phyloP scores from a whole-genome alignment of 495 filamentous ascomycete species.

The Podospora anserina region DNA sequence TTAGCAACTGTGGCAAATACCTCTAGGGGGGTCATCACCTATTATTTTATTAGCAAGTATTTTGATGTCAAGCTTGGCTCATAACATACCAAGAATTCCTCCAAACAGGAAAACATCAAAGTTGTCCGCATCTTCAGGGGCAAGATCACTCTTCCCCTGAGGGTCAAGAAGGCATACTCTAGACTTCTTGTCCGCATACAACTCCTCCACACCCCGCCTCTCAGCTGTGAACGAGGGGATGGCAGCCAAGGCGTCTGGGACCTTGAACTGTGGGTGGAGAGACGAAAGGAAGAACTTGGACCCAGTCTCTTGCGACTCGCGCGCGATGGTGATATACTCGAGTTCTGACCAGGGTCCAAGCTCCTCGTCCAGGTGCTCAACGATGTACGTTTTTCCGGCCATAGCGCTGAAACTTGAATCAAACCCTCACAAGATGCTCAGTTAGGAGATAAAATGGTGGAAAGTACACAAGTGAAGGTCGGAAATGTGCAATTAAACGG shows the following conservation, averaged over 20 bases:
- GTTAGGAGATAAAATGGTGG: background rate
- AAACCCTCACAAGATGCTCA: background rate
- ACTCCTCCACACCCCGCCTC: constrained; percentile 68
- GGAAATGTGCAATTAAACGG: background rate
- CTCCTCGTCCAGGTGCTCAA: constrained; percentile 91
- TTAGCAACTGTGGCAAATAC: constrained; percentile 44
- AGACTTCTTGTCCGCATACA: constrained; percentile 60
- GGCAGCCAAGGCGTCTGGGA: constrained; percentile 59
- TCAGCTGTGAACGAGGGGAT: constrained; percentile 63
- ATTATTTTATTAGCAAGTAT: background rate
- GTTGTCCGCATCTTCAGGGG: constrained; percentile 71
- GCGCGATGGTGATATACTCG: constrained; percentile 83
- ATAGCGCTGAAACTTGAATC: constrained; percentile 8
- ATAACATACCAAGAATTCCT: constrained; percentile 78
- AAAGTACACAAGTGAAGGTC: background rate
- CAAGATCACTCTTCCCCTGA: constrained; percentile 70
- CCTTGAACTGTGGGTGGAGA: constrained; percentile 62
- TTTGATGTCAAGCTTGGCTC: background rate
- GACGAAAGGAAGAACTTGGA: constrained; percentile 82
- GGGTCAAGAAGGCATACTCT: constrained; percentile 90
- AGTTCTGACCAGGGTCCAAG: constrained; percentile 90
- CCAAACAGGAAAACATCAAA: constrained; percentile 96
- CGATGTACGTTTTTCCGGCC: constrained; percentile 65
- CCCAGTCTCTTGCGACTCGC: constrained; percentile 66
- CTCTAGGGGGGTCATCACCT: constrained; percentile 95